phyloP scores from a whole-genome alignment of 2,329 filamentous ascomycete genomes.

The Colletotrichum karsti region DNA sequence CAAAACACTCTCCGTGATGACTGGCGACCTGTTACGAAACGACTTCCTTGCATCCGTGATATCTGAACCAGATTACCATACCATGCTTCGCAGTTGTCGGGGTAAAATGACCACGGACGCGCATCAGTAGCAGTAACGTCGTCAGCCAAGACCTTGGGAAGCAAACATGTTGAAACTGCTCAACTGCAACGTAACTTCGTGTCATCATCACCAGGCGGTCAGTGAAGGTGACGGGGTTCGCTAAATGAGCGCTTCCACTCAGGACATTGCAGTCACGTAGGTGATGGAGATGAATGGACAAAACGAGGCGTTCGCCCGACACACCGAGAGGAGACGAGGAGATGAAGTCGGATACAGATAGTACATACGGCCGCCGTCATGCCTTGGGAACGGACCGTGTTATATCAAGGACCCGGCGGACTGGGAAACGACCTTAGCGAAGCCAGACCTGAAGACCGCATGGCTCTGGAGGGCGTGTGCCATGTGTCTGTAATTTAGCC shows the following conservation, averaged over 20 bases:
- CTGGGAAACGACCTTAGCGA: not conserved
- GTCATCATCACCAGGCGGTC: not conserved
- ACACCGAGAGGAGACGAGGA: not conserved
- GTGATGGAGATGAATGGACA: not conserved
- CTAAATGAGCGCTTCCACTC: not conserved
- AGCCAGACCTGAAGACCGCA: not conserved
- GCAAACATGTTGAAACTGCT: not conserved
- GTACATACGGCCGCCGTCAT: not conserved
- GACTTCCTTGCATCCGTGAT: no score
- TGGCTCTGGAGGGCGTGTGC: not conserved
- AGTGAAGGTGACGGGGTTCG: not conserved
- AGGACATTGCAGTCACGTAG: not conserved
- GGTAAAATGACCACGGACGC: no score
- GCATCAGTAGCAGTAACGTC: not conserved
- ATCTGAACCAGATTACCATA: no score
- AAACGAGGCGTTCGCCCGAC: not conserved
- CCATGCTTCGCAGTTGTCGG: no score
- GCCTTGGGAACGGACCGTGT: not conserved
- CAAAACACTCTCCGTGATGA: not conserved
- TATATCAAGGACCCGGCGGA: not conserved
- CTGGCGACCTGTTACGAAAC: not conserved
- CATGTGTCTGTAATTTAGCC: not conserved
- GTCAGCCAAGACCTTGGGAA: not conserved
- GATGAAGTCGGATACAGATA: not conserved
- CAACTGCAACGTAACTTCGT: not conserved